Percentiles rank a stretch among this genome's conserved stretches.
Evolutionary conservation across 768 basidiomycete genomes (phyloP).

Genomic region (Lentinus brumalis): DNA sequence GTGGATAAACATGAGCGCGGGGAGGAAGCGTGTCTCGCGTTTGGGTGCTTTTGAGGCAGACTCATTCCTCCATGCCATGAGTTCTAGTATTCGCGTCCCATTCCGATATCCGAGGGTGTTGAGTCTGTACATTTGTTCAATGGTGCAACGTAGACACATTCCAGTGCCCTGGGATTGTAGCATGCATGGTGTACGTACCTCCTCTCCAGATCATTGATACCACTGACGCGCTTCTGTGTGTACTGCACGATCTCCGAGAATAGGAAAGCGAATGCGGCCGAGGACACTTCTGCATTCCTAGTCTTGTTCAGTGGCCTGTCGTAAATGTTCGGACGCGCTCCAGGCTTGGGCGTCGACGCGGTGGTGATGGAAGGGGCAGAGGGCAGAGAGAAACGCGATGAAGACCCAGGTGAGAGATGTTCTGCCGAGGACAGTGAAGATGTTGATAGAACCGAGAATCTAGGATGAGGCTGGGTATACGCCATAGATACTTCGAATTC

Average conservation of each 20-base stretch:
- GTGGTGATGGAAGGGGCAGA: constrained; percentile 53
- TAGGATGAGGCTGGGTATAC: constrained; percentile 63
- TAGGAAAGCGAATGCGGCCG: constrained; percentile 83
- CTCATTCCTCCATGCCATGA: constrained; percentile 81
- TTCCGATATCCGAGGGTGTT: constrained; percentile 93
- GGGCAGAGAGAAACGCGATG: constrained; percentile 73
- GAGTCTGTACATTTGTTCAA: constrained; percentile 50
- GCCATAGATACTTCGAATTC: constrained; percentile 30
- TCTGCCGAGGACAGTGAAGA: constrained; percentile 53
- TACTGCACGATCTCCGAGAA: constrained; percentile 95
- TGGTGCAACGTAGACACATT: not conserved
- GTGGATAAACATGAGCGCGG: constrained; percentile 91
- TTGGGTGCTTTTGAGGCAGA: constrained; percentile 85
- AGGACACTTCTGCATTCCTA: constrained; percentile 79
- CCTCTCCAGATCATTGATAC: constrained; percentile 93
- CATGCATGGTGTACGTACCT: constrained; percentile 54
- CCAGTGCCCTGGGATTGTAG: not conserved
- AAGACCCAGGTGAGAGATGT: constrained; percentile 53
- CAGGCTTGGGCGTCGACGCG: constrained; percentile 39
- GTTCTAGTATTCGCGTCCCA: constrained; percentile 83
- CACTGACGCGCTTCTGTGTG: constrained; percentile 92
- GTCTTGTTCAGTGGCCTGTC: constrained; percentile 90
- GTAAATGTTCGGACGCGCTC: constrained; percentile 74
- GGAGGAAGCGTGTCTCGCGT: constrained; percentile 87
- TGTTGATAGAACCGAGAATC: constrained; percentile 67